Evolutionary conservation across 768 basidiomycete genomes (phyloP), one percentile per base, ranked within the genome.

Genomic region (Hirschioporus abietinus): DNA sequence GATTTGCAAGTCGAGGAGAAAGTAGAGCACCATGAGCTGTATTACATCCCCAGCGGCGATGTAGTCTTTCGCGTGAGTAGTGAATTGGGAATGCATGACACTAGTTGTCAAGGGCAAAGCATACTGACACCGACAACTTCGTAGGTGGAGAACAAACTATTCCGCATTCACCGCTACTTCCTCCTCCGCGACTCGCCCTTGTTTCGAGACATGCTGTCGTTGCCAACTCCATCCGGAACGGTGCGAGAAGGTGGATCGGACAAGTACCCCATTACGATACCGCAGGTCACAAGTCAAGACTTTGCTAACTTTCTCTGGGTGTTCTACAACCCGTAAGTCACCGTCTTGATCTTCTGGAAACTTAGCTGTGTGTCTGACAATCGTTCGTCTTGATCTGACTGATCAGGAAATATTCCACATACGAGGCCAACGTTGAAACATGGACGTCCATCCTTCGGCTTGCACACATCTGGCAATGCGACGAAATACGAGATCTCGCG

Each of bases 271-370:
- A 64, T 77, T n/a, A 35, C 66, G 2, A 74, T 89, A 1, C 76
- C 80, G 5, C 78, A 80, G 20, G 77, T 79, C 10, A 79, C 78
- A 26, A 76, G 79, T 0, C 75, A 77, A 5, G 85, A 87, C 24
- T 86, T 88, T 64, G 78, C 81, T 18, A 81, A 81, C 0, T 83
- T 89, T 60, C 73, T 87, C 0, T 88, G 84, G 84, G 81, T 88
- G 0, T 86, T 89, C 63, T 89, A 89, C 64, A 87, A 88, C 64
- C 78, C 81, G 88, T 88, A 67, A 65, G 85, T 78, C 58, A 36
- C 8, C 34, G 26, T 35, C 23, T 34, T 42, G n/a, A 17, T 30
- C 24, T 34, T 34, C 15, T 4, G 35, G 10, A 52, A 36, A 7
- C 30, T 17, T 34, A 15, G 15, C 42, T 52, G 42, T 30, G 12